These are phyloP conservation scores for Lycium barbarum DNA, from an alignment of 257 asterid species.

Conservation along the genomic window DNA sequence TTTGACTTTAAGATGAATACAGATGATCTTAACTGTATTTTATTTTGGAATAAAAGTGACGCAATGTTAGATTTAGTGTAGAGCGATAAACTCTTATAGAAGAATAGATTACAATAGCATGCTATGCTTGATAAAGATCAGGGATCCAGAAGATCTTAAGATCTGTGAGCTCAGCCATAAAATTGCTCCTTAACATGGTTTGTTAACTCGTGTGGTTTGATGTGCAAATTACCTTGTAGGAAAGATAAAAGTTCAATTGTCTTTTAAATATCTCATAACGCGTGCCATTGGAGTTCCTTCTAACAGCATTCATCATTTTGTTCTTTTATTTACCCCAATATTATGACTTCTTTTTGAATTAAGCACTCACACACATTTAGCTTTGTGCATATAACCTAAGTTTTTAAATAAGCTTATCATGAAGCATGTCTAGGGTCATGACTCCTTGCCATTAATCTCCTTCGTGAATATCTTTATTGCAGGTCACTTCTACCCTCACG, in stretches of 20 bases:
- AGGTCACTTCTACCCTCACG: slow-evolving; percentile 87
- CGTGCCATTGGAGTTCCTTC: neutral
- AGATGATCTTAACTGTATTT: neutral
- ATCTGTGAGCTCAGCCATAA: neutral
- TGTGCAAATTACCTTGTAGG: neutral
- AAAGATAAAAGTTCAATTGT: neutral
- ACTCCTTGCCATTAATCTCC: neutral
- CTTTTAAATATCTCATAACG: neutral
- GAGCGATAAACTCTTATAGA: neutral
- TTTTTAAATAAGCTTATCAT: neutral
- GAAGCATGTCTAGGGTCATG: neutral
- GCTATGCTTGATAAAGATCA: neutral
- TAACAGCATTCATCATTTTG: neutral
- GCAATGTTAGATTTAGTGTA: neutral
- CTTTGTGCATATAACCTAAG: neutral
- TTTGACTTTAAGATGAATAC: no score
- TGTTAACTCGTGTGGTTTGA: neutral
- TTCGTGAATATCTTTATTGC: slow-evolving; percentile 37
- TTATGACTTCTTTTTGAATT: neutral
- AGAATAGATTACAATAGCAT: no score
- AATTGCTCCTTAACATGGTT: neutral
- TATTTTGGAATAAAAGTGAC: neutral
- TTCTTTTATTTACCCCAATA: neutral
- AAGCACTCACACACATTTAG: neutral
- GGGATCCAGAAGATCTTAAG: neutral